Base-by-base conservation (phyloP, 139 green algal species). In the Closterium sp. region DNA sequence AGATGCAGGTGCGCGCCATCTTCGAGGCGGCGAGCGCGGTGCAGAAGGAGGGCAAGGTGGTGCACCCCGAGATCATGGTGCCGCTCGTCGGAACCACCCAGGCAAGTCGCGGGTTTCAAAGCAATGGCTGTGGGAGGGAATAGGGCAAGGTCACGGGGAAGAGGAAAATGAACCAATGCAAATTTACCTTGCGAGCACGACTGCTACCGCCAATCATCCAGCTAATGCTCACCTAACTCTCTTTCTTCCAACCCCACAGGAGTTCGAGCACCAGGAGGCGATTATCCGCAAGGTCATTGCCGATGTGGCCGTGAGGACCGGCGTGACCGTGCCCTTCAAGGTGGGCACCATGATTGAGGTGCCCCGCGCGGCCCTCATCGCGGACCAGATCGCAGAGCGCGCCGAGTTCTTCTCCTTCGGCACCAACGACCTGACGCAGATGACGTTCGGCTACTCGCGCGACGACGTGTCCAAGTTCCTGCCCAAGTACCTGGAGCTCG, bases 331-430 rank as follows among this genome's bases (percentile, higher is more conserved):
- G 10, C 31, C 92, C 11, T 97, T 96, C 89, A 93, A 95, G 34
- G 94, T 97, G 7, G 97, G 97, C 89, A 98, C 97, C 62, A 99
- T 99, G 97, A 99, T 99, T 85, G 97, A 98, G 95, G 95, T 98
- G 85, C 97, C 97, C 1, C 96, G 97, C 30, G 97, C 96, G 42
- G 96, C 96, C 32, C 96, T 99, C 32, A 91, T 96, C 24, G 97
- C 97, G 5, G 97, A 95, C 42, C 85, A 97, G 89, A 96, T 99
- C 32, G 97, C 97, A 6, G 85, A 92, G 32, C 95, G 95, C 42
- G 97, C 97, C 3, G 96, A 98, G 88, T 99, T 99, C 95, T 99
- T 99, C 96, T 97, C 92, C 86, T 97, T 99, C 92, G 97, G 97
- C 86, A 98, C 97, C 85, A 99, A 99, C 95, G 97, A 99, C 94